Percentiles rank a stretch among this genome's conserved stretches.
These are phyloP conservation scores for Citrus inodora DNA, from an alignment of 345 rosid species.

Conservation along the genomic window DNA sequence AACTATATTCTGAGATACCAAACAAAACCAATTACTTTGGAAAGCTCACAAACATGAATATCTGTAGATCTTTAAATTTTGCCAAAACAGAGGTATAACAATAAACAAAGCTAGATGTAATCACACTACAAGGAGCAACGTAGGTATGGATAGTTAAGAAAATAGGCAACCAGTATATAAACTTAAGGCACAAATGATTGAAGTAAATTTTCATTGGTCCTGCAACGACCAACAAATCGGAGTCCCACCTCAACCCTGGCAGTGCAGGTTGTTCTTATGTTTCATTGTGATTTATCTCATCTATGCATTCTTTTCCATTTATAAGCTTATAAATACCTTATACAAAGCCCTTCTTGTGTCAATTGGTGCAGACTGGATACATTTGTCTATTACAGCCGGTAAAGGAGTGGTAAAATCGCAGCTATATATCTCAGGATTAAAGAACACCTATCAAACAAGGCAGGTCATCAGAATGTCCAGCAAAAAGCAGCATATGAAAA, in stretches of 20 bases:
- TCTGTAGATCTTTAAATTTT: constrained; percentile 1
- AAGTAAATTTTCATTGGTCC: background rate
- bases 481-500: constrained; percentile 7
- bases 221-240: background rate
- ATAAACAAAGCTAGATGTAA: background rate
- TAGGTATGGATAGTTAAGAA: background rate
- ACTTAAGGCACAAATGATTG: background rate
- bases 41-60: background rate
- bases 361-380: constrained; percentile 96
- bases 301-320: constrained; percentile 1
- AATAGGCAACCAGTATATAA: background rate
- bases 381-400: constrained; percentile 87
- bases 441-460: constrained; percentile 65
- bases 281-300: constrained; percentile 1
- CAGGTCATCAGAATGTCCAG: constrained; percentile 10
- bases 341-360: constrained; percentile 97
- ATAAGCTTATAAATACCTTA: constrained; percentile 44
- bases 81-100: background rate
- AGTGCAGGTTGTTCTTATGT: background rate
- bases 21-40: constrained; percentile 8
- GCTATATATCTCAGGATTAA: constrained; percentile 91
- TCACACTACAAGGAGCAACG: background rate
- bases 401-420: constrained; percentile 69
- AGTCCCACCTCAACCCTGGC: background rate
- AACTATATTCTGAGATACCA: constrained; percentile 75